phyloP scores from a whole-genome alignment of 805 yeast genomes.

The Torulaspora gathmanii region DNA sequence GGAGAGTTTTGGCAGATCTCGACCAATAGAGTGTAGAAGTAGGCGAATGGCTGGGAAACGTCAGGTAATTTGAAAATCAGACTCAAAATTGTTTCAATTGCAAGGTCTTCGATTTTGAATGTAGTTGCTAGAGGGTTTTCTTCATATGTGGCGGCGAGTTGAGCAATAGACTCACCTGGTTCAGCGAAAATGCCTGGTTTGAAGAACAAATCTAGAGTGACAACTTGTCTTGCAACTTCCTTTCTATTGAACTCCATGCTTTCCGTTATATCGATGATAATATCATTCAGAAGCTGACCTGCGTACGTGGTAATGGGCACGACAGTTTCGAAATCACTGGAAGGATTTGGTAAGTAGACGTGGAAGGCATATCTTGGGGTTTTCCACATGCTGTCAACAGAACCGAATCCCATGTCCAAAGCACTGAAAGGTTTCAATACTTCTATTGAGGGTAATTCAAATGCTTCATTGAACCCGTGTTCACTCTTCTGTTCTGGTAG shows the following conservation, averaged over 20 bases:
- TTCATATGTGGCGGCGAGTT: slow-evolving; percentile 43
- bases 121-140: slow-evolving; percentile 51
- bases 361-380: slow-evolving; percentile 58
- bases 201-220: slow-evolving; percentile 69
- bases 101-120: slow-evolving; percentile 87
- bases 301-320: slow-evolving; percentile 49
- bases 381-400: slow-evolving; percentile 64
- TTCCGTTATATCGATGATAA: slow-evolving; percentile 67
- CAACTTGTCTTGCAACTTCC: slow-evolving; percentile 78
- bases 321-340: slow-evolving; percentile 60
- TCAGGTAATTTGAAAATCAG: slow-evolving; percentile 72
- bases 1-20: slow-evolving; percentile 84
- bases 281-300: slow-evolving; percentile 67
- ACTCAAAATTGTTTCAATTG: slow-evolving; percentile 74
- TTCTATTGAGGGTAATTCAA: slow-evolving; percentile 38
- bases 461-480: slow-evolving; percentile 34
- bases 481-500: slow-evolving; percentile 30
- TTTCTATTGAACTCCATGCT: slow-evolving; percentile 84
- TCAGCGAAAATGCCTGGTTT: slow-evolving; percentile 58
- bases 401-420: slow-evolving; percentile 40
- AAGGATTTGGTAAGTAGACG: slow-evolving; percentile 48
- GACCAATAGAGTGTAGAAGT: slow-evolving; percentile 78
- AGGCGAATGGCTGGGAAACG: slow-evolving; percentile 62
- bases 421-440: slow-evolving; percentile 32
- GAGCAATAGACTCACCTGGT: slow-evolving; percentile 75